Evolutionary conservation across 306 rosid genomes (phyloP).

Genomic region (Lathyrus oleraceus): DNA sequence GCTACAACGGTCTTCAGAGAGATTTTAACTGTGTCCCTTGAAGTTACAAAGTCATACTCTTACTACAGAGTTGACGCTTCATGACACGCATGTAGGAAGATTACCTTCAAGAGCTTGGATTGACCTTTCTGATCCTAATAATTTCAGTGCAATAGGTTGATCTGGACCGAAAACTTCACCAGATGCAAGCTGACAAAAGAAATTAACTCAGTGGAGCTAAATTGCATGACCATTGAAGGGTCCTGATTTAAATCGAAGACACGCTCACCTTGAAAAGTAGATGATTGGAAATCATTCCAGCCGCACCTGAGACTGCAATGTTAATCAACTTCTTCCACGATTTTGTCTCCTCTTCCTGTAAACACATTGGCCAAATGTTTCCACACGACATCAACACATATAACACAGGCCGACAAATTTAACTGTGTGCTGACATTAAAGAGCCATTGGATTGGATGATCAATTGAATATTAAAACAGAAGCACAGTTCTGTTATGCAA

Average conservation of each 20-base stretch:
- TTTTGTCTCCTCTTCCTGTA: constrained; percentile 93
- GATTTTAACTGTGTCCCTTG: not conserved
- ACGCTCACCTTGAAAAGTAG: constrained; percentile 84
- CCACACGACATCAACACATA: not conserved
- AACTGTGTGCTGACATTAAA: not conserved
- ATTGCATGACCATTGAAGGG: constrained; percentile 15
- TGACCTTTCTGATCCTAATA: constrained; percentile 92
- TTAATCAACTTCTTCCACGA: constrained; percentile 89
- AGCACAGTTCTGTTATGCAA: not conserved
- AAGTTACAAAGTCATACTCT: not conserved
- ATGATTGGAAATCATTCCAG: constrained; percentile 97
- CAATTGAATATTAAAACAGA: not conserved
- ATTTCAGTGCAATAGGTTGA: constrained; percentile 90
- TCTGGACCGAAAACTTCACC: constrained; percentile 94
- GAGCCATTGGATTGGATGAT: not conserved
- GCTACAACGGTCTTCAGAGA: not conserved
- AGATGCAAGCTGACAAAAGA: constrained; percentile 74
- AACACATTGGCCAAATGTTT: constrained; percentile 30
- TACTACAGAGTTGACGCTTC: not conserved
- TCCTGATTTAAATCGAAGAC: constrained; percentile 11
- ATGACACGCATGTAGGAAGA: constrained; percentile 22
- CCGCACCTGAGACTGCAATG: constrained; percentile 95
- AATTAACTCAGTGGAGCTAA: constrained; percentile 31
- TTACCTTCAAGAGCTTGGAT: constrained; percentile 93
- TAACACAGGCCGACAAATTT: not conserved